Base-by-base conservation (phyloP, 257 asterid species). In the Perilla frutescens region DNA sequence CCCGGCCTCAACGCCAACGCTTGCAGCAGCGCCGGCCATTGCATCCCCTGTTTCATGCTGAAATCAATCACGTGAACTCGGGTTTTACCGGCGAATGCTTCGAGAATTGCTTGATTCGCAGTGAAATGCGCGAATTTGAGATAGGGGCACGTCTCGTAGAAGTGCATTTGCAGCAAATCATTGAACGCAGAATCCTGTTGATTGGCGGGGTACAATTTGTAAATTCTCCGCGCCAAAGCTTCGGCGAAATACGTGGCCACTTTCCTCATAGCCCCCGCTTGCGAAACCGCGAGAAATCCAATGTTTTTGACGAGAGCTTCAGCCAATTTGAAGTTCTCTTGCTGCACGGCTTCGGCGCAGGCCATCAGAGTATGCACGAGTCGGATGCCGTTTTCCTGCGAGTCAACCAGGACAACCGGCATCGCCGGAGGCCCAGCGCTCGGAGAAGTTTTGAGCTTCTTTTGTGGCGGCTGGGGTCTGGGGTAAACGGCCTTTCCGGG, bases 11-110 rank as follows among this genome's bases (percentile, higher is more conserved):
- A 49, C 4, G 97, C 98, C 71, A 93, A 43, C 10, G 98, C 98
- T 39, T 93, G 98, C 44, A 93, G 67, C 73, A 93, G 72, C 14
- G 92, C 96, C 4, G 97, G 97, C 98, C 98, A 93, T 49, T 93
- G 98, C 96, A 91, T 87, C 66, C 98, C 98, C 74, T 93, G 97
- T 39, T 89, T 91, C 89, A 91, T 91, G 10, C 96, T 81, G 77
- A 91, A 93, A 87, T 93, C 98, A 32, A 91, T 88, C 0, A 91
- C 91, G 65, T 93, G 98, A 0, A 93, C 97, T 0, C 84, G 79
- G 0, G 1, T 74, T 74, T 89, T 88, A 15, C 89, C 90, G 0
- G 83, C 84, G 43, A 93, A 85, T 2, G 96, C 98, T 60, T 93
- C 97, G 4, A 91, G 86, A 5, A 93, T 93, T 0, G 96, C 98